phyloP scores from a whole-genome alignment of 2,329 filamentous ascomycete genomes.

The Coleophoma eucalyptorum region DNA sequence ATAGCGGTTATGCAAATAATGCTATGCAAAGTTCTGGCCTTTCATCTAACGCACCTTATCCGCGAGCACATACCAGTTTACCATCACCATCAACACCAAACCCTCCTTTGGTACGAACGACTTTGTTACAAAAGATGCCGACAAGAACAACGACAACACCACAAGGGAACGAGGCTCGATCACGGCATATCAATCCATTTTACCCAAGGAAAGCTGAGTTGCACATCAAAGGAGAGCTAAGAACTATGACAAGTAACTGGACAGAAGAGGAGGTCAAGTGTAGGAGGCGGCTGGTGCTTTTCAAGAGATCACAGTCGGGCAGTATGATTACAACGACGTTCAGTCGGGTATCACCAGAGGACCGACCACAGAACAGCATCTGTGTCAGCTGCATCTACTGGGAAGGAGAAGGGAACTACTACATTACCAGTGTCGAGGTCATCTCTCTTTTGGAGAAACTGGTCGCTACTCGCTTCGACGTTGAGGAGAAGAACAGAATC shows the following conservation, averaged over 20 bases:
- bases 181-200: slow-evolving; percentile 51
- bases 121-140: slow-evolving; percentile 56
- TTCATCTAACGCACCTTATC: slow-evolving; percentile 24
- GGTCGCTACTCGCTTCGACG: slow-evolving; percentile 80
- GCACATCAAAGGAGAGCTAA: slow-evolving; percentile 81
- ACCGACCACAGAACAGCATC: slow-evolving; percentile 78
- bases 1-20: slow-evolving; percentile 36
- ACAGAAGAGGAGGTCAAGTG: slow-evolving; percentile 74
- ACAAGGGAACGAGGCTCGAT: slow-evolving; percentile 27
- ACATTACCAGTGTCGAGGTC: slow-evolving; percentile 94
- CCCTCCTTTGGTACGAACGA: slow-evolving; percentile 64
- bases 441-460: slow-evolving; percentile 93
- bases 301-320: slow-evolving; percentile 76
- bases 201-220: slow-evolving; percentile 80
- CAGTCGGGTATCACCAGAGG: slow-evolving; percentile 71
- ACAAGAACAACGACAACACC: slow-evolving; percentile 38
- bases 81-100: slow-evolving; percentile 32
- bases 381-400: slow-evolving; percentile 98
- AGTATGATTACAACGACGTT: slow-evolving; percentile 81
- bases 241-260: slow-evolving; percentile 82
- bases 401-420: slow-evolving; percentile 87
- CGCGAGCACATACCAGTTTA: slow-evolving; percentile 15
- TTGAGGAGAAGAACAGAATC: slow-evolving; percentile 98
- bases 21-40: slow-evolving; percentile 38
- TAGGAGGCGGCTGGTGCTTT: slow-evolving; percentile 82